phyloP scores from a whole-genome alignment of 2,329 filamentous ascomycete genomes.

The Aspergillus versicolor region DNA sequence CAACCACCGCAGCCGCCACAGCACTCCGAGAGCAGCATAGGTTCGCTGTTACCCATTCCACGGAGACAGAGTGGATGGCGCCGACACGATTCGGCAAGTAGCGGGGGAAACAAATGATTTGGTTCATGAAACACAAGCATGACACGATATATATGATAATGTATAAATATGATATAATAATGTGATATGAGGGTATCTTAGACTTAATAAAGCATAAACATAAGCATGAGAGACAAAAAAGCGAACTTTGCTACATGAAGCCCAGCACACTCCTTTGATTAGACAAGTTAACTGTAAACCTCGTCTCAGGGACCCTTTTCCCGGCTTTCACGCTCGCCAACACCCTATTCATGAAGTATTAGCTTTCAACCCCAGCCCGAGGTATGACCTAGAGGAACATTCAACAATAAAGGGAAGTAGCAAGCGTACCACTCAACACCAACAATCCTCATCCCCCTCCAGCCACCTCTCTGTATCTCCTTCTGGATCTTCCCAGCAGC shows the following conservation, averaged over 20 bases:
- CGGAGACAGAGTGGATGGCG: slow-evolving; percentile 31
- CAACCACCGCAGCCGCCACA: background rate
- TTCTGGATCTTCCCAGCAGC: slow-evolving; percentile 76
- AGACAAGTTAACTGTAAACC: slow-evolving; percentile 64
- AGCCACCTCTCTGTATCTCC: slow-evolving; percentile 68
- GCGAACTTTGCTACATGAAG: slow-evolving; percentile 22
- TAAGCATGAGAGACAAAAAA: background rate
- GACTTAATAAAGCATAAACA: background rate
- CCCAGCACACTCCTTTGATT: slow-evolving; percentile 66
- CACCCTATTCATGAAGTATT: slow-evolving; percentile 54
- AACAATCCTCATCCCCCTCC: slow-evolving; percentile 74
- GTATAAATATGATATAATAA: slow-evolving; percentile 7
- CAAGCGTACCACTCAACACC: slow-evolving; percentile 70
- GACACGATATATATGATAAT: slow-evolving; percentile 11
- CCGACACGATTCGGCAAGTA: slow-evolving; percentile 13
- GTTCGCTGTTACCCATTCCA: slow-evolving; percentile 22
- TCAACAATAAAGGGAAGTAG: slow-evolving; percentile 1
- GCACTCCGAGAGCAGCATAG: slow-evolving; percentile 23
- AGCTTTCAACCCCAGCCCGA: background rate
- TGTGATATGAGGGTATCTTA: slow-evolving; percentile 18
- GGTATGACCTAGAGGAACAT: background rate
- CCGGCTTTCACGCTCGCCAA: slow-evolving; percentile 79
- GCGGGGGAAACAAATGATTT: slow-evolving; percentile 9
- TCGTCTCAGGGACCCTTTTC: slow-evolving; percentile 70
- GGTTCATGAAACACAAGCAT: slow-evolving; percentile 8